These are phyloP conservation scores for Hypoxylon fuscum DNA, from an alignment of 495 filamentous ascomycete genomes.

Conservation along the genomic window DNA sequence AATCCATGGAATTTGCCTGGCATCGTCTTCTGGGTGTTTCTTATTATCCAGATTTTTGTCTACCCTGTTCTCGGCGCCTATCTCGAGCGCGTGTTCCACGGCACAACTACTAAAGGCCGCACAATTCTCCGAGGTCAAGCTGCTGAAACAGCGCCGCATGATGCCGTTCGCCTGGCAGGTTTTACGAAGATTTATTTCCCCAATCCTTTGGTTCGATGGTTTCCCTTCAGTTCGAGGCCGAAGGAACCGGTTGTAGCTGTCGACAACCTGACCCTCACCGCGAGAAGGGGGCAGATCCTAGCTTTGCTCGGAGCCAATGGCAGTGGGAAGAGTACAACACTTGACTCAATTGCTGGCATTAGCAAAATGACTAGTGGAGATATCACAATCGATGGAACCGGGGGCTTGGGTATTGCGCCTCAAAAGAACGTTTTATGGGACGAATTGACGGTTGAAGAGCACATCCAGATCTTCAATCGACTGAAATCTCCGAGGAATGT, in stretches of 20 bases:
- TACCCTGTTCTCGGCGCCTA: slow-evolving; percentile 76
- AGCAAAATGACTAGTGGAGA: slow-evolving; percentile 73
- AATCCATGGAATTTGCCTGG: slow-evolving; percentile 70
- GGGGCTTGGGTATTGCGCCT: slow-evolving; percentile 85
- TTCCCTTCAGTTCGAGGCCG: slow-evolving; percentile 63
- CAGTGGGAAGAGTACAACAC: slow-evolving; percentile 84
- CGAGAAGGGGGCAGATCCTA: slow-evolving; percentile 78
- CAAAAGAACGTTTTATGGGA: slow-evolving; percentile 93
- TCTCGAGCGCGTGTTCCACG: slow-evolving; percentile 78
- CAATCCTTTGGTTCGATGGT: slow-evolving; percentile 64
- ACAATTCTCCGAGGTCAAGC: slow-evolving; percentile 56
- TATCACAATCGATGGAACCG: slow-evolving; percentile 75
- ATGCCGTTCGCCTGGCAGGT: slow-evolving; percentile 68
- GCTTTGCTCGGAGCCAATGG: slow-evolving; percentile 88
- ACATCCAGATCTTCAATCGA: slow-evolving; percentile 78
- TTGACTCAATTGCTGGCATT: slow-evolving; percentile 84
- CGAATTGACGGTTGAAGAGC: slow-evolving; percentile 80
- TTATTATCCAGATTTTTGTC: slow-evolving; percentile 74
- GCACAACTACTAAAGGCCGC: slow-evolving; percentile 71
- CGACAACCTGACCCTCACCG: slow-evolving; percentile 68
- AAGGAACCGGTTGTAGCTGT: slow-evolving; percentile 77
- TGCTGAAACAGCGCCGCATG: slow-evolving; percentile 46
- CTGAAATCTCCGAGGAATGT: slow-evolving; percentile 69
- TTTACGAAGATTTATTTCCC: slow-evolving; percentile 82
- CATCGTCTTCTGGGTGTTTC: slow-evolving; percentile 72